Percentiles rank a stretch among this genome's conserved stretches.
Conservation (phyloP, 1,284 basidiomycete genomes). For the Puccinia polysora region DNA sequence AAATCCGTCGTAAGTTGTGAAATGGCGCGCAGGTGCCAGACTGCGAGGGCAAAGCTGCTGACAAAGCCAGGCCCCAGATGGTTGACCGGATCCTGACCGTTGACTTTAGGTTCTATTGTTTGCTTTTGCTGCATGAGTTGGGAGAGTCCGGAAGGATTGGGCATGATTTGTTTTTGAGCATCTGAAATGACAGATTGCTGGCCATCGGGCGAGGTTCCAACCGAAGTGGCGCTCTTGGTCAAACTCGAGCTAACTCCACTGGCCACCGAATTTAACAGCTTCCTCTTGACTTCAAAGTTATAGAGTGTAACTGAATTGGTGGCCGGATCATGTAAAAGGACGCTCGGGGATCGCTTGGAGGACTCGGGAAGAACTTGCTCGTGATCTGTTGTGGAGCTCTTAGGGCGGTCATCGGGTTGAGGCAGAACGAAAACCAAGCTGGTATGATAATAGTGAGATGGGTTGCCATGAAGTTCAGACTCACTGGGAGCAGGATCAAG, state of each 20-base stretch:
- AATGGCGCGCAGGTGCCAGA: constrained; percentile 12
- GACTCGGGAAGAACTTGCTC: constrained; percentile 18
- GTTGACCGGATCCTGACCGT: background rate
- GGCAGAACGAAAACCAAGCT: constrained; percentile 27
- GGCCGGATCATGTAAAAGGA: constrained; percentile 16
- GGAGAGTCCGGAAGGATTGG: constrained; percentile 27
- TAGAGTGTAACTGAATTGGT: constrained; percentile 28
- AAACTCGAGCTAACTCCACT: constrained; percentile 10
- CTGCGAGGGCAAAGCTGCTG: constrained; percentile 6
- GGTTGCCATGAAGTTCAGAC: background rate
- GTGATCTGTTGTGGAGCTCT: background rate
- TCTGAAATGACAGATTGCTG: background rate
- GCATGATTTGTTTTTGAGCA: background rate
- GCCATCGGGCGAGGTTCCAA: background rate
- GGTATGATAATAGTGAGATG: constrained; percentile 9
- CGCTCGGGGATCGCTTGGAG: constrained; percentile 27
- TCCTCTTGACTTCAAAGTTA: constrained; percentile 31
- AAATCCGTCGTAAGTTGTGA: background rate
- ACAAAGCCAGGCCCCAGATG: background rate
- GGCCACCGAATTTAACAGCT: constrained; percentile 2
- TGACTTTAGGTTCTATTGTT: background rate
- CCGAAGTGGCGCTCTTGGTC: background rate
- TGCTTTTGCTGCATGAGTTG: constrained; percentile 39
- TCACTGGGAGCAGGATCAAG: background rate
- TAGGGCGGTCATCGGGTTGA: background rate